phyloP scores from a whole-genome alignment of 441 rosid species.

The Adansonia grandidieri region DNA sequence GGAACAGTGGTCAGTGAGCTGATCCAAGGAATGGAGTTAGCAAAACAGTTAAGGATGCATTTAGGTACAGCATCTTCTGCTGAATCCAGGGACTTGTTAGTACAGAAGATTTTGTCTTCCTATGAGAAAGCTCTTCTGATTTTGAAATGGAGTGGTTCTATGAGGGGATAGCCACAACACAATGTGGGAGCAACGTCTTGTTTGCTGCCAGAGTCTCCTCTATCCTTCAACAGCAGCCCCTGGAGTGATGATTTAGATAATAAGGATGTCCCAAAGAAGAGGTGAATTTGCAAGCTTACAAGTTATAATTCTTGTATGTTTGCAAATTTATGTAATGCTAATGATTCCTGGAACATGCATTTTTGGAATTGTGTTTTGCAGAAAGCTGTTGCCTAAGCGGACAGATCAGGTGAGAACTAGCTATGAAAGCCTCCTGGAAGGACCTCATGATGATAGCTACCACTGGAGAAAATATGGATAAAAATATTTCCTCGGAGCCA shows the following conservation, averaged over 20 bases:
- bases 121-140: slow-evolving; percentile 58
- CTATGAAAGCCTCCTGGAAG: slow-evolving; percentile 62
- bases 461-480: slow-evolving; percentile 83
- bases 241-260: slow-evolving; percentile 46
- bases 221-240: slow-evolving; percentile 62
- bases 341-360: neutral
- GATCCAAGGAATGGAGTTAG: slow-evolving; percentile 48
- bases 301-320: neutral
- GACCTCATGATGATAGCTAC: slow-evolving; percentile 64
- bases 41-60: slow-evolving; percentile 51
- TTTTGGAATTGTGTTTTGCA: slow-evolving; percentile 31
- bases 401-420: slow-evolving; percentile 54
- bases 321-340: slow-evolving; percentile 13
- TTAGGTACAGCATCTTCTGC: slow-evolving; percentile 34
- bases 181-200: slow-evolving; percentile 23
- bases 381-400: slow-evolving; percentile 64
- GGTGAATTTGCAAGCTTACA: slow-evolving; percentile 39
- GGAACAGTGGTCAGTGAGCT: slow-evolving; percentile 53
- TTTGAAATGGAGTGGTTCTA: slow-evolving; percentile 48
- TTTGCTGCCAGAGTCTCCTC: slow-evolving; percentile 48
- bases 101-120: slow-evolving; percentile 53
- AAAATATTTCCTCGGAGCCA: slow-evolving; percentile 65
- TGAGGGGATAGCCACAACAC: slow-evolving; percentile 36
- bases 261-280: slow-evolving; percentile 53
- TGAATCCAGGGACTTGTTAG: slow-evolving; percentile 42